Percentiles rank a stretch among this genome's conserved stretches.
Evolutionary conservation across 768 basidiomycete genomes (phyloP).

Genomic region (Pholiota microspora): DNA sequence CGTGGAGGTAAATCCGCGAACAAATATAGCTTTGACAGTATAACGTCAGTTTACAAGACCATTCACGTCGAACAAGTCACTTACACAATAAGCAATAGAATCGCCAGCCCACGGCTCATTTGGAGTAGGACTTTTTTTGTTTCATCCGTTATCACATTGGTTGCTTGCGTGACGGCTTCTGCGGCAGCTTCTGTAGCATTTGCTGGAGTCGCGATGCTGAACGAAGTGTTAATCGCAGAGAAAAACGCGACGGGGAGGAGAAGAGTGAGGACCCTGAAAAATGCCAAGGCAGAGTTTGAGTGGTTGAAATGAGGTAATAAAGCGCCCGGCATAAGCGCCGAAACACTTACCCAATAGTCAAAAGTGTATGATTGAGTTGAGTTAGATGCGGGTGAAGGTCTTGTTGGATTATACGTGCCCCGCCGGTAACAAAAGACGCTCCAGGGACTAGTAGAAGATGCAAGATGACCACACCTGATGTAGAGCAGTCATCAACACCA

Average conservation of each 20-base stretch:
- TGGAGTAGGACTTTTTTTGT: constrained; percentile 47
- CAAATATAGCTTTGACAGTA: constrained; percentile 48
- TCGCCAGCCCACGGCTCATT: constrained; percentile 64
- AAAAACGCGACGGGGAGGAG: constrained; percentile 70
- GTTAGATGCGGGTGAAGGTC: constrained; percentile 64
- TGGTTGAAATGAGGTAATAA: background rate
- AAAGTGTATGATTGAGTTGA: constrained; percentile 65
- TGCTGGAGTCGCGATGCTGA: constrained; percentile 12
- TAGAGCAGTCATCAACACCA: background rate
- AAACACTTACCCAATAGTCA: constrained; percentile 60
- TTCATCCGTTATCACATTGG: constrained; percentile 32
- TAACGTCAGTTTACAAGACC: background rate
- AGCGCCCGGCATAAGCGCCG: background rate
- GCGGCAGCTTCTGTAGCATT: background rate
- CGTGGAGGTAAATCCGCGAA: constrained; percentile 68
- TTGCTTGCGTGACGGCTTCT: background rate
- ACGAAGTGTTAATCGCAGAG: constrained; percentile 41
- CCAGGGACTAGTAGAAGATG: constrained; percentile 74
- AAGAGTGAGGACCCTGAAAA: constrained; percentile 54
- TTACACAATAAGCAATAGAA: constrained; percentile 62
- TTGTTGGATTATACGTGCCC: constrained; percentile 65
- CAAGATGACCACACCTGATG: constrained; percentile 64
- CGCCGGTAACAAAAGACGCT: constrained; percentile 67
- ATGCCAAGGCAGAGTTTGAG: background rate
- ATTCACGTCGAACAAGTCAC: constrained; percentile 17